These are phyloP conservation scores for Vishniacozyma victoriae DNA, from an alignment of 768 basidiomycete species.

Conservation along the genomic window DNA sequence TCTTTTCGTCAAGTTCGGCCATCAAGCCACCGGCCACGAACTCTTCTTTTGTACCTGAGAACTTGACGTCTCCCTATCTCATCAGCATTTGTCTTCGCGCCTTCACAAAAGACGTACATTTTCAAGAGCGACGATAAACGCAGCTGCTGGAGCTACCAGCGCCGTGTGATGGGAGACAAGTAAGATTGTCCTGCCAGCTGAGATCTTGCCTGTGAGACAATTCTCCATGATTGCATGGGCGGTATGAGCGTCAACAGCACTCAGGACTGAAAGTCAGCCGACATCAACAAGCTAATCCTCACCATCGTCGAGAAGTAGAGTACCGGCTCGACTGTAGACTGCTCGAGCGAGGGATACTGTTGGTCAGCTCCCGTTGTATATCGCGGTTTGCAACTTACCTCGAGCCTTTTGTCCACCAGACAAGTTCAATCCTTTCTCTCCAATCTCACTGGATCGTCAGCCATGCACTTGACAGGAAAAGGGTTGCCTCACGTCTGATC, in stretches of 20 bases:
- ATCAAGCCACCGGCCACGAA: slow-evolving; percentile 68
- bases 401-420: slow-evolving; percentile 56
- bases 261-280: slow-evolving; percentile 29
- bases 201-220: slow-evolving; percentile 71
- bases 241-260: slow-evolving; percentile 72
- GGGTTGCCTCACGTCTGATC: slow-evolving; percentile 68
- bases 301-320: slow-evolving; percentile 80
- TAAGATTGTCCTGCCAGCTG: slow-evolving; percentile 72
- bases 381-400: slow-evolving; percentile 25
- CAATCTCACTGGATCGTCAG: slow-evolving; percentile 50
- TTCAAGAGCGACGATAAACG: slow-evolving; percentile 60
- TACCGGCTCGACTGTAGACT: slow-evolving; percentile 78
- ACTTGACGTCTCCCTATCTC: slow-evolving; percentile 62
- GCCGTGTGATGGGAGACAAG: slow-evolving; percentile 93
- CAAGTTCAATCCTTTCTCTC: slow-evolving; percentile 47
- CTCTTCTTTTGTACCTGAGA: slow-evolving; percentile 60
- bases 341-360: slow-evolving; percentile 54
- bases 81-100: too few relatives aligned
- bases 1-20: slow-evolving; percentile 54
- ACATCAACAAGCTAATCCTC: slow-evolving; percentile 44
- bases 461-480: too few relatives aligned
- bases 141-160: slow-evolving; percentile 71
- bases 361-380: not conserved
- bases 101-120: slow-evolving; percentile 22
- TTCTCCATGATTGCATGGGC: slow-evolving; percentile 73